Evolutionary conservation across 768 basidiomycete species (phyloP), one percentile per base, ranked within the genome.

Genomic region (Suillus subluteus): DNA sequence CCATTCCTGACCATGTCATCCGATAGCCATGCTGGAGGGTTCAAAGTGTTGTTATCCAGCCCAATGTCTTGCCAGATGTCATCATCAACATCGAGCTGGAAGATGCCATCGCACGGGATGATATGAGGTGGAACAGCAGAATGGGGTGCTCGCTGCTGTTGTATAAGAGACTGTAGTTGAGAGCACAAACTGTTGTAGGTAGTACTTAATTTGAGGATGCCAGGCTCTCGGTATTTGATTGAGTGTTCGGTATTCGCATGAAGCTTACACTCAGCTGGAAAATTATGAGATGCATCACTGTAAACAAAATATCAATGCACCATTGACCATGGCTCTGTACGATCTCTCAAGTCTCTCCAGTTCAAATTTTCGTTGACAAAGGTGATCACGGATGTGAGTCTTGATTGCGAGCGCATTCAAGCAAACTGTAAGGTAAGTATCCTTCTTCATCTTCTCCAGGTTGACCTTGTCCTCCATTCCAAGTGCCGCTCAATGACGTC

Each of bases 101-200:
- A 32, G 54, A 68, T 63, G 6, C 46, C 15, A 0, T 40, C 67
- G 4, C 67, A 2, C 32, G 3, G 2, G 32, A 32, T 32, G 32
- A 78, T 66, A 9, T 54, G 44, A 21, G 77, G 80, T 0, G 67
- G 65, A 2, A 70, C 16, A 6, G 73, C 73, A 43, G 70, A 65
- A 1, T 32, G 35, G 12, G 78, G 78, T 5, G 77, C 76, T 44
- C 68, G 63, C 23, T 58, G 12, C 0, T 43, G 6, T 1, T 32
- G 30, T 37, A 76, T 76, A 1, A 75, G 50, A 0, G 56, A 48
- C 16, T 21, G 58, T 41, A 80, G 62, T 3, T 68, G 58, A 6
- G 58, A 59, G 43, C 73, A 74, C 16, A 77, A 64, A 6, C 65
- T 68, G 58, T 80, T 80, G 68, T 76, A 79, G 9, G 72, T 67